Percentiles rank a stretch among this genome's conserved stretches.
Evolutionary conservation across 306 rosid genomes (phyloP).

Genomic region (Betula pendula): DNA sequence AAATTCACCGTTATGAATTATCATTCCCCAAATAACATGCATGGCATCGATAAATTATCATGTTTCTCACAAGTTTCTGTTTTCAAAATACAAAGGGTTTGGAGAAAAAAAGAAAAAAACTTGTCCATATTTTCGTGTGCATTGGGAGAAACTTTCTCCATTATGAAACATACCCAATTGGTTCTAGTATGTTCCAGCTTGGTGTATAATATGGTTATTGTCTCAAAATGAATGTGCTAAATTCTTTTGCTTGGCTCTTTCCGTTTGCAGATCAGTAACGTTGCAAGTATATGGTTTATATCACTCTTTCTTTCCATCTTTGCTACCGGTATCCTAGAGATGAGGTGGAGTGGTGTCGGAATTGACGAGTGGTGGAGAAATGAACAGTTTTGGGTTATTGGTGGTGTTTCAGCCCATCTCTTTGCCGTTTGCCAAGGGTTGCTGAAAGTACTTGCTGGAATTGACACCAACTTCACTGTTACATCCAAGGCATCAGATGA

Average conservation of each 20-base stretch:
- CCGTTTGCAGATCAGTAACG: slow-evolving; percentile 82
- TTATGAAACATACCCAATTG: not conserved
- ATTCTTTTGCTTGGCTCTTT: slow-evolving; percentile 11
- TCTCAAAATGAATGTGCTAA: slow-evolving; percentile 1
- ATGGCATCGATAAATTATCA: not conserved
- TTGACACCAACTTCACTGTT: slow-evolving; percentile 97
- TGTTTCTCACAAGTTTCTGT: not conserved
- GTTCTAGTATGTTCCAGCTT: not conserved
- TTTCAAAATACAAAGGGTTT: not conserved
- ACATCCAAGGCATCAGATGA: slow-evolving; percentile 97
- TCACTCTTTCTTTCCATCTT: slow-evolving; percentile 95
- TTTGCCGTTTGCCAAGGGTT: slow-evolving; percentile 93
- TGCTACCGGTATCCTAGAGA: slow-evolving; percentile 94
- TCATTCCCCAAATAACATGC: slow-evolving; percentile 1
- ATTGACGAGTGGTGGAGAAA: slow-evolving; percentile 99
- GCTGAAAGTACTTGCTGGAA: slow-evolving; percentile 92
- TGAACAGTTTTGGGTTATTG: slow-evolving; percentile 97
- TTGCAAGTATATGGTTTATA: slow-evolving; percentile 96
- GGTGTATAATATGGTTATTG: not conserved
- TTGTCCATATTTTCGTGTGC: not conserved
- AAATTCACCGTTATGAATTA: not conserved
- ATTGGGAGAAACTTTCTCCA: not conserved
- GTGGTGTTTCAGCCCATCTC: slow-evolving; percentile 92
- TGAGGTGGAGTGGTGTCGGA: slow-evolving; percentile 99
- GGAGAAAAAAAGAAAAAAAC: not conserved